Conservation (phyloP, 331 rosid species). For the Pyrus hybrid region DNA sequence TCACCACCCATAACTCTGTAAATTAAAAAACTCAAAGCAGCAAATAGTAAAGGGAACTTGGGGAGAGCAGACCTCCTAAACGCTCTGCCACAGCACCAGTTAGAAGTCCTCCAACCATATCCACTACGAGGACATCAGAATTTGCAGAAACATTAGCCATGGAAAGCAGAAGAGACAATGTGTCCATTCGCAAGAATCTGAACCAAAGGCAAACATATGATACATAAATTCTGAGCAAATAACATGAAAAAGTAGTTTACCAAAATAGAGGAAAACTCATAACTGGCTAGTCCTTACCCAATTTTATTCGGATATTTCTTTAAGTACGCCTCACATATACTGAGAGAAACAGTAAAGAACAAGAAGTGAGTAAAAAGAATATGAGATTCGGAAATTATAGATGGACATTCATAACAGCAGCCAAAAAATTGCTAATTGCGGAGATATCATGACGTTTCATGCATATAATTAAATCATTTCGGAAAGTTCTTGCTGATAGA, state of each 20-base stretch:
- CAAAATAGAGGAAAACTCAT: neutral
- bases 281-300: slow-evolving; percentile 45
- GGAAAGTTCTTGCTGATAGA: neutral
- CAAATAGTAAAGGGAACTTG: slow-evolving; percentile 9
- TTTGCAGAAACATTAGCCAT: slow-evolving; percentile 77
- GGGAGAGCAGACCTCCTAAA: slow-evolving; percentile 59
- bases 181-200: slow-evolving; percentile 85
- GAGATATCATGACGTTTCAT: neutral
- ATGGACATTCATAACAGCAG: neutral
- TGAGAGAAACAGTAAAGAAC: slow-evolving; percentile 24
- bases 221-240: neutral
- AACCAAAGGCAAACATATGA: slow-evolving; percentile 13
- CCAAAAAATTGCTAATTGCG: neutral
- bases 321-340: slow-evolving; percentile 95
- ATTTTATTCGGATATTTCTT: slow-evolving; percentile 77
- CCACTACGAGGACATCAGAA: slow-evolving; percentile 80
- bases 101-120: slow-evolving; percentile 84
- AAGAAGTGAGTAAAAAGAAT: slow-evolving; percentile 5
- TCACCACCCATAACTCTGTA: neutral
- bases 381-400: neutral
- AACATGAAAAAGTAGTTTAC: neutral
- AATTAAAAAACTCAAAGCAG: neutral
- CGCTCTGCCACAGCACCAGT: slow-evolving; percentile 96
- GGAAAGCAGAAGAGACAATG: slow-evolving; percentile 80
- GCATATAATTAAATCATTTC: neutral